phyloP scores from a whole-genome alignment of 495 filamentous ascomycete genomes.

The Copromyces sp. region DNA sequence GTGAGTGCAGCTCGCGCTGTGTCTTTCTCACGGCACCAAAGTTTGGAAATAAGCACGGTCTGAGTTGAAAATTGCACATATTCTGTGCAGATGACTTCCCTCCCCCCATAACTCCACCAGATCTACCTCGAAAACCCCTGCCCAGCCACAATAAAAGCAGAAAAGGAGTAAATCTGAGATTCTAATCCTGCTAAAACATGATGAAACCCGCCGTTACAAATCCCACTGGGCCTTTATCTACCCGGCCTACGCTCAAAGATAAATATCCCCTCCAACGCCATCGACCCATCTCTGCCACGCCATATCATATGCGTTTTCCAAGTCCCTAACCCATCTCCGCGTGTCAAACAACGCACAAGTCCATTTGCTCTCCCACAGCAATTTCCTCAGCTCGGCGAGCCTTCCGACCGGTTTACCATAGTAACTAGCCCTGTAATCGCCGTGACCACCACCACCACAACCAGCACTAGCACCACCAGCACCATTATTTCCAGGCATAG shows the following conservation, averaged over 20 bases:
- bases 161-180: not conserved
- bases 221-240: not conserved
- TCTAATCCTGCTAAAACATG: not conserved
- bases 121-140: not conserved
- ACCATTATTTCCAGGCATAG: not conserved
- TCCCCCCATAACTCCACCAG: not conserved
- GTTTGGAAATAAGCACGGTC: not conserved
- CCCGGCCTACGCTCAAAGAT: conserved; percentile 25
- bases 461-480: not conserved
- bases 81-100: not conserved
- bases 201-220: not conserved
- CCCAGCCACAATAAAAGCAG: not conserved
- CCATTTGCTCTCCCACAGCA: conserved; percentile 77
- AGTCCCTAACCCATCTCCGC: conserved; percentile 77
- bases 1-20: not conserved
- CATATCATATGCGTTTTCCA: conserved; percentile 80
- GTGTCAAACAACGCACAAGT: conserved; percentile 86
- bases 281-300: conserved; percentile 84
- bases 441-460: not conserved
- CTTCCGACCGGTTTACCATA: conserved; percentile 53
- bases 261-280: conserved; percentile 87
- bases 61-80: not conserved
- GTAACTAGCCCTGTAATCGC: not conserved
- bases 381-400: conserved; percentile 61
- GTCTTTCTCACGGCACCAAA: not conserved